Evolutionary conservation across 1,139 yeast genomes (phyloP).

Genomic region (Blastobotrys persicus): DNA sequence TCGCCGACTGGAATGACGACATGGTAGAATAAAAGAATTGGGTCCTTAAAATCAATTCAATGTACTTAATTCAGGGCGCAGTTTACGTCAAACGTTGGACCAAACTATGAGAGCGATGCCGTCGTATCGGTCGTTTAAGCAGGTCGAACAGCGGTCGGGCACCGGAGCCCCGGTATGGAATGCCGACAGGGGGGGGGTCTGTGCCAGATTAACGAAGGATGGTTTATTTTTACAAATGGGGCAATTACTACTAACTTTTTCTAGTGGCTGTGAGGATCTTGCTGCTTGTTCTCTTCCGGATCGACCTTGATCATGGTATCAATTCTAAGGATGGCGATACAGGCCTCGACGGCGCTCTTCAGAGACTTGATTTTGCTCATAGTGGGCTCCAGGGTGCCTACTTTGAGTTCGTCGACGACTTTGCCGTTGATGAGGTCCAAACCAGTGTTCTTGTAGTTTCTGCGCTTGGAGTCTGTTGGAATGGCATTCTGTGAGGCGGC

Average conservation of each 20-base stretch:
- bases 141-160: neutral
- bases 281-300: slow-evolving; percentile 83
- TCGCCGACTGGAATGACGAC: neutral
- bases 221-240: no score
- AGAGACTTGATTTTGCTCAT: slow-evolving; percentile 87
- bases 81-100: neutral
- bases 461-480: slow-evolving; percentile 76
- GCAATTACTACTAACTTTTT: neutral
- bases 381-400: slow-evolving; percentile 95
- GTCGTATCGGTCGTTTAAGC: neutral
- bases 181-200: neutral
- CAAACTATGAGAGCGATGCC: neutral
- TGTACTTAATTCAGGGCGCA: no score
- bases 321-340: slow-evolving; percentile 94
- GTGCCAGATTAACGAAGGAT: no score
- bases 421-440: slow-evolving; percentile 88
- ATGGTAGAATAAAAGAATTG: neutral
- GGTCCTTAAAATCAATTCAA: neutral
- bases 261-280: slow-evolving; percentile 50
- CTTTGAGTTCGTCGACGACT: slow-evolving; percentile 76
- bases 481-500: slow-evolving; percentile 90
- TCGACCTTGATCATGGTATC: slow-evolving; percentile 98
- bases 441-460: slow-evolving; percentile 85
- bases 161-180: neutral
- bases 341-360: slow-evolving; percentile 95